Base-by-base conservation (phyloP, 495 filamentous ascomycete genomes). In the Entonaema liquescens region DNA sequence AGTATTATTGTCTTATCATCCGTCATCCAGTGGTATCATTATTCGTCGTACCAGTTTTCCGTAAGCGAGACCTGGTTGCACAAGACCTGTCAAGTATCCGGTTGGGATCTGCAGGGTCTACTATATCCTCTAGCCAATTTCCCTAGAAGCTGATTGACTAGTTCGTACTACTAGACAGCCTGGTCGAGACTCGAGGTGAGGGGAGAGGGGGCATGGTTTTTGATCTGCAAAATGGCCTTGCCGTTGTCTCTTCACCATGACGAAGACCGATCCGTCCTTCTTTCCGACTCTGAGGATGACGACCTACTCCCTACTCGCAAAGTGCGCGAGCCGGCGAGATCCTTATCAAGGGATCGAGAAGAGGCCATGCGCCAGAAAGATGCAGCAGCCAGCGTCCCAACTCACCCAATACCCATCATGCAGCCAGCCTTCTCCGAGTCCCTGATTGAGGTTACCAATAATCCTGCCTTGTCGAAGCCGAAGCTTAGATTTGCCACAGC, bases 391-490 rank as follows among this genome's bases (percentile, higher is more conserved):
- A 75, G 71, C 71, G 83, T 77, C 25, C 91, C 92, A 8, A 76
- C 83, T 17, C 93, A 97, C 79, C 95, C 95, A 2, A 91, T 99
- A 61, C 79, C 89, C 15, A 87, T 88, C 56, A 91, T 99, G 85
- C 95, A 98, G 75, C 92, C 88, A 54, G 92, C 95, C 53, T 98
- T 98, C 75, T 91, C 95, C 75, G 95, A 99, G 79, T 97, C 94
- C 2, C 90, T 99, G 59, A 68, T 87, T 26, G 94, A 97, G 73
- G 89, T 91, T 19, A 86, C 88, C 9, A 78, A 81, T 11, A 75
- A 82, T 23, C 80, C 79, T 15, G 80, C 76, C 26, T 66, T 79
- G 5, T 68, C 76, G 23, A 83, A 84, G 58, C 85, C 86, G 64
- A 82, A 86, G 42, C 79, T 89, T 5, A 82, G 84, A 26, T 83